Evolutionary conservation across 306 rosid species (phyloP), one percentile per base, ranked within the genome.

Genomic region (Citrullus mucosospermus): DNA sequence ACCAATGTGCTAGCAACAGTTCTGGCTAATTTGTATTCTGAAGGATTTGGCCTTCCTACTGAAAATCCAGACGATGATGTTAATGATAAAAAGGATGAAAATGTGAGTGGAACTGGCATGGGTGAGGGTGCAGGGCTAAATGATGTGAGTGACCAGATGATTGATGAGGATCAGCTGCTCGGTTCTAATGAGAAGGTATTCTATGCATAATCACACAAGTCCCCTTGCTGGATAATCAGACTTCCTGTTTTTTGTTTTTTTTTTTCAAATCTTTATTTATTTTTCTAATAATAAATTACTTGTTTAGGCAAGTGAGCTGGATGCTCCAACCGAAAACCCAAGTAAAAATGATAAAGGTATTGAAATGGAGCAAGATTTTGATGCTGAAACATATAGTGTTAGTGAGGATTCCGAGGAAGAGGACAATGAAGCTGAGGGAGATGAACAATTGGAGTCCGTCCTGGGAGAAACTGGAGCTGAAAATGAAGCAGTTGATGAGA

Each of bases 141-240:
- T 14, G 98, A 93, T 86, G 96, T 93, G 78, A 93, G 97, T 78
- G 97, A 95, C 75, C 95, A 91, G 88, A 92, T 95, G 59, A 83
- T 89, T 5, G 92, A 95, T 81, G 97, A 92, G 88, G 97, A 92
- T 86, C 98, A 95, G 88, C 82, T 94, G 78, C 89, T 87, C 80
- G 97, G 90, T 77, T 83, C 88, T 51, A 80, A 79, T 53, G 93
- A 89, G 48, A 92, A 89, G 97, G 98, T 95, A 81, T 81, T 25
- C 78, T 38, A 22, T 6, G 28, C 65, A 53, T 73, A 76, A 54
- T 73, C 46, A 3, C 10, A 34, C 39, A 20, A 76, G 50, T 12
- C 30, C 6, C 39, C 17, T 77, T 30, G 32, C 69, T 78, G 9
- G 61, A 43, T 48, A 63, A 39, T 28, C 65, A 11, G 50, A 44